Conservation (phyloP, 2,329 filamentous ascomycete species). For the Colletotrichum chlorophyti region DNA sequence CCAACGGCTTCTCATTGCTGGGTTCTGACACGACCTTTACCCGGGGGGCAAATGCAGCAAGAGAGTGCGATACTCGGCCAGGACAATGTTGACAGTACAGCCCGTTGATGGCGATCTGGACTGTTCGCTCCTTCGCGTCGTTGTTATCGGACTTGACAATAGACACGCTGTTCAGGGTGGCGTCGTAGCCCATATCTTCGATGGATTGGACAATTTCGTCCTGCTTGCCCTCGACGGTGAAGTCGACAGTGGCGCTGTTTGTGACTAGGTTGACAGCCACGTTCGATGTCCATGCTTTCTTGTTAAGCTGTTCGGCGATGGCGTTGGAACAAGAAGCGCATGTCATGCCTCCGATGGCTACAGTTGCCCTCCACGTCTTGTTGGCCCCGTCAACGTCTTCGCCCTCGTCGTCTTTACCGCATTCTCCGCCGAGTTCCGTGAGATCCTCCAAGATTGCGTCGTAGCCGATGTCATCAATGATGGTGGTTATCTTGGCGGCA, state of each 20-base stretch:
- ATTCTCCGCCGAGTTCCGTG: constrained; percentile 48
- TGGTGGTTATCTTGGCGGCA: constrained; percentile 45
- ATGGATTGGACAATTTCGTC: constrained; percentile 43
- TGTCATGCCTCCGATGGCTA: constrained; percentile 77
- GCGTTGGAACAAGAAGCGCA: constrained; percentile 73
- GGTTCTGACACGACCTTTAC: constrained; percentile 62
- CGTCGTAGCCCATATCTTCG: constrained; percentile 64
- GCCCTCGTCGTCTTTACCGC: constrained; percentile 47
- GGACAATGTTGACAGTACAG: constrained; percentile 80
- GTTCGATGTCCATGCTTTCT: constrained; percentile 59
- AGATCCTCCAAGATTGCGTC: constrained; percentile 65
- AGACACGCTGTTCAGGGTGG: constrained; percentile 54
- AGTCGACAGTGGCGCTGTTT: constrained; percentile 64
- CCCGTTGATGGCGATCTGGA: constrained; percentile 72
- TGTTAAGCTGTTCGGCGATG: constrained; percentile 65
- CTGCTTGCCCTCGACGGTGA: constrained; percentile 35
- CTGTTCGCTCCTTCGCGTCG: constrained; percentile 53
- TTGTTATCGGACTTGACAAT: constrained; percentile 37
- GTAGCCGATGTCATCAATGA: constrained; percentile 70
- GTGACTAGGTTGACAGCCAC: constrained; percentile 63
- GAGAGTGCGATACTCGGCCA: constrained; percentile 57
- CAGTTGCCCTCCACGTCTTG: constrained; percentile 52
- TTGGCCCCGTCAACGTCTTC: constrained; percentile 20
- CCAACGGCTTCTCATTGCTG: constrained; percentile 67
- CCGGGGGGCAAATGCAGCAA: constrained; percentile 58